Percentiles rank a stretch among this genome's conserved stretches.
These are phyloP conservation scores for Mycena capillaripes DNA, from an alignment of 768 basidiomycete species.

Conservation along the genomic window DNA sequence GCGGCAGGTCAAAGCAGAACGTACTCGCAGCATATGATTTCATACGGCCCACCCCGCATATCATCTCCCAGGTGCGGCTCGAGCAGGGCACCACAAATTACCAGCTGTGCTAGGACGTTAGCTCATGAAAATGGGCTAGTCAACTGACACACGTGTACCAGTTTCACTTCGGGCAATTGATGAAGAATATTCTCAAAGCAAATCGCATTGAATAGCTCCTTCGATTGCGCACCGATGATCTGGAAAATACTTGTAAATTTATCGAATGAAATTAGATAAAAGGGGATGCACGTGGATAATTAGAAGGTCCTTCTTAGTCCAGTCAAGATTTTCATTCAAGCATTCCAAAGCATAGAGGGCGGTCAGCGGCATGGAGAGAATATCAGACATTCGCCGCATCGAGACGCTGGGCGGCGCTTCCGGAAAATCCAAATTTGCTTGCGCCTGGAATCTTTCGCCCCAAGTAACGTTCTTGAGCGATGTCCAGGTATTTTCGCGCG, in stretches of 20 bases:
- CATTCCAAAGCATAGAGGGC: constrained; percentile 47
- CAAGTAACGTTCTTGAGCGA: constrained; percentile 1
- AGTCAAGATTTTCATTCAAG: constrained; percentile 42
- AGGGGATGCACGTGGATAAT: constrained; percentile 45
- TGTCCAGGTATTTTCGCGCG: neutral
- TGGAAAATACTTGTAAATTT: no score
- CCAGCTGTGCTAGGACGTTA: constrained; percentile 19
- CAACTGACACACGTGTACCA: constrained; percentile 18
- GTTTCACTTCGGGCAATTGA: constrained; percentile 34
- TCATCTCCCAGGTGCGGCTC: neutral
- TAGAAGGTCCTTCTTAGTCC: constrained; percentile 45
- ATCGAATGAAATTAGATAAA: neutral
- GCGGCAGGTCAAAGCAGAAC: neutral
- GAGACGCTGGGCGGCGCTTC: neutral
- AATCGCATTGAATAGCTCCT: constrained; percentile 24
- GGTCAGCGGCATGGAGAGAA: constrained; percentile 48
- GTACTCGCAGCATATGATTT: neutral
- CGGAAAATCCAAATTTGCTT: neutral
- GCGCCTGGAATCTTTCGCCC: neutral
- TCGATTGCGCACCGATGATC: constrained; percentile 36
- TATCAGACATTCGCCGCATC: constrained; percentile 43
- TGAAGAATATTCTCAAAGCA: constrained; percentile 41
- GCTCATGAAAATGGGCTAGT: neutral
- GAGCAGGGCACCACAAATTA: constrained; percentile 34
- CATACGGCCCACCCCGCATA: neutral